Base-by-base conservation (phyloP, 306 rosid species). In the Rubus idaeus region DNA sequence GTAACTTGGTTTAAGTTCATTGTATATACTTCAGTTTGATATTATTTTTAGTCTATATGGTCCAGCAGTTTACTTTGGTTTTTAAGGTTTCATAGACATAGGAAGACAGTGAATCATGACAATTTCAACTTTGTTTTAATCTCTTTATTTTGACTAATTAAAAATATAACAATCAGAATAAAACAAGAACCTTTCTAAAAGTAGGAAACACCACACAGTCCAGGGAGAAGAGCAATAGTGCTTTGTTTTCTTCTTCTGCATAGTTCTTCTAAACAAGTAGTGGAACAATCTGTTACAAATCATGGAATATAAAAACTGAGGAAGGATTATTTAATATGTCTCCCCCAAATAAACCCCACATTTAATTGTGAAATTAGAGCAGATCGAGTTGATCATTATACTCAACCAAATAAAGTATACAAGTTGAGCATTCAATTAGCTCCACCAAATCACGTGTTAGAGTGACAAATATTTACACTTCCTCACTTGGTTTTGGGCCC, bases 391-490 rank as follows among this genome's bases (percentile, higher is more conserved):
- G 60, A 61, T 46, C 70, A 74, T 47, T 37, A 26, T 68, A 73
- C 87, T 79, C 84, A 80, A 83, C 76, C 13, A 60, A 20, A 45
- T 61, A 17, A 50, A 26, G 56, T 35, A 49, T 51, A 35, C 80
- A 74, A 60, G 77, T 83, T 75, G 77, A 75, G 73, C 17, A 58
- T 44, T 66, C 6, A 47, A 71, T 57, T 70, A 50, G 30, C 57
- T 78, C 39, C 46, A 39, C 30, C 74, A 44, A 68, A 78, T 75
- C 70, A 47, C 71, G 55, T 70, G 72, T 76, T 16, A 78, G 35
- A 72, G 5, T 79, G 42, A 69, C 74, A 75, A 49, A 72, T 82
- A 85, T 79, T 83, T 85, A 81, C 82, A 75, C 63, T 49, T 45
- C 55, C 66, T 45, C 83, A 35, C 63, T 71, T 44, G 81, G 64